phyloP scores from a whole-genome alignment of 495 filamentous ascomycete genomes.

The Podospora sp. region DNA sequence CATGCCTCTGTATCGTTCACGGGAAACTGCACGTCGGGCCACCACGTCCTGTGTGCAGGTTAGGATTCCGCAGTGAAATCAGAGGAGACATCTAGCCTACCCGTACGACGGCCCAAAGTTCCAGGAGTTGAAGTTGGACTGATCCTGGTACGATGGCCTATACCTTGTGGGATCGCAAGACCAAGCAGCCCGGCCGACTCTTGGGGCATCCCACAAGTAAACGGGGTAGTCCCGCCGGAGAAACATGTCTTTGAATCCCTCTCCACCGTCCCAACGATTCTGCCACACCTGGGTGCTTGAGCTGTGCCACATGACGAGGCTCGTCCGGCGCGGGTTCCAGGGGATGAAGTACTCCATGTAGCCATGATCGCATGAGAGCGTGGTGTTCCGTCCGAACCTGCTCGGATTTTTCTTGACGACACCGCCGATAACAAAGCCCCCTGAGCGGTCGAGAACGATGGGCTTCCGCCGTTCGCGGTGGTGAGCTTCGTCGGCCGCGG shows the following conservation, averaged over 20 bases:
- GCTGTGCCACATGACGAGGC: slow-evolving; percentile 54
- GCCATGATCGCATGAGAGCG: slow-evolving; percentile 52
- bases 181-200: slow-evolving; percentile 51
- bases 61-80: neutral
- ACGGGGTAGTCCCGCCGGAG: slow-evolving; percentile 52
- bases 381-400: slow-evolving; percentile 31
- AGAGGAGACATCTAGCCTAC: neutral
- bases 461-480: slow-evolving; percentile 24
- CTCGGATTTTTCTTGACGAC: slow-evolving; percentile 36
- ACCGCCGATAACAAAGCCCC: slow-evolving; percentile 45
- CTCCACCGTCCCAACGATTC: slow-evolving; percentile 53
- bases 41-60: slow-evolving; percentile 33
- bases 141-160: slow-evolving; percentile 42
- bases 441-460: slow-evolving; percentile 43
- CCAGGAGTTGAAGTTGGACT: slow-evolving; percentile 48
- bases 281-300: slow-evolving; percentile 51
- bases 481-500: neutral
- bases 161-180: slow-evolving; percentile 44
- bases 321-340: slow-evolving; percentile 45
- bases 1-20: slow-evolving; percentile 39
- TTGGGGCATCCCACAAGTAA: slow-evolving; percentile 52
- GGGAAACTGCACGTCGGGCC: slow-evolving; percentile 50
- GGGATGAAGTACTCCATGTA: slow-evolving; percentile 56
- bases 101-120: slow-evolving; percentile 46
- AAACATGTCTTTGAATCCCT: slow-evolving; percentile 55